Evolutionary conservation across 192 early-diverging fungal genomes (phyloP).

Genomic region (Gryganskiella cystojenkinii): DNA sequence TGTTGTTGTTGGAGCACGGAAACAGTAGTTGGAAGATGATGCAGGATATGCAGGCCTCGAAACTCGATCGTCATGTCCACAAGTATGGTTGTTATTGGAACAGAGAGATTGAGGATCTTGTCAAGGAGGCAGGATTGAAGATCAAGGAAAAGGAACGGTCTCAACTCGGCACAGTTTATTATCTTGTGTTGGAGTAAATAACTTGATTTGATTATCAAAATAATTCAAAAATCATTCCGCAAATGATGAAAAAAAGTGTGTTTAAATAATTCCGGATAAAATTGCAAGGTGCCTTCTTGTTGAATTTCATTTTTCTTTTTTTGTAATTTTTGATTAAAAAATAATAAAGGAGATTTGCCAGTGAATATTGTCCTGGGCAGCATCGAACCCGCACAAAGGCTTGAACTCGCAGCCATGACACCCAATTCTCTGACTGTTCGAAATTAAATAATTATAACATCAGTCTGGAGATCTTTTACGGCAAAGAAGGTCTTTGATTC

Average conservation of each 20-base stretch:
- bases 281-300: background rate
- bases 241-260: too few relatives aligned
- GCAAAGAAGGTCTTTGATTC: constrained; percentile 55
- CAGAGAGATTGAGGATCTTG: constrained; percentile 40
- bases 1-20: constrained; percentile 44
- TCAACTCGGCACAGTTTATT: constrained; percentile 45
- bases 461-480: constrained; percentile 53
- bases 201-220: too few relatives aligned
- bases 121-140: constrained; percentile 35
- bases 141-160: constrained; percentile 44
- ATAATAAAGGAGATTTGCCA: constrained; percentile 22
- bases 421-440: constrained; percentile 51
- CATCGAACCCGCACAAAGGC: constrained; percentile 48
- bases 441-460: constrained; percentile 47
- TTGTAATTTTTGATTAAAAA: background rate
- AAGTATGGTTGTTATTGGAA: constrained; percentile 55
- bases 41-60: constrained; percentile 50
- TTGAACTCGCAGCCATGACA: constrained; percentile 43
- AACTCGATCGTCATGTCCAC: constrained; percentile 47
- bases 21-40: constrained; percentile 45
- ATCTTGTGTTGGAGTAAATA: constrained; percentile 33
- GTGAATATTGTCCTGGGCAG: constrained; percentile 51
- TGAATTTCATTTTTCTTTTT: background rate
- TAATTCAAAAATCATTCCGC: too few relatives aligned
- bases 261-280: too few relatives aligned